Base-by-base conservation (phyloP, 1,284 basidiomycete genomes). In the Ceratobasidium sp. region DNA sequence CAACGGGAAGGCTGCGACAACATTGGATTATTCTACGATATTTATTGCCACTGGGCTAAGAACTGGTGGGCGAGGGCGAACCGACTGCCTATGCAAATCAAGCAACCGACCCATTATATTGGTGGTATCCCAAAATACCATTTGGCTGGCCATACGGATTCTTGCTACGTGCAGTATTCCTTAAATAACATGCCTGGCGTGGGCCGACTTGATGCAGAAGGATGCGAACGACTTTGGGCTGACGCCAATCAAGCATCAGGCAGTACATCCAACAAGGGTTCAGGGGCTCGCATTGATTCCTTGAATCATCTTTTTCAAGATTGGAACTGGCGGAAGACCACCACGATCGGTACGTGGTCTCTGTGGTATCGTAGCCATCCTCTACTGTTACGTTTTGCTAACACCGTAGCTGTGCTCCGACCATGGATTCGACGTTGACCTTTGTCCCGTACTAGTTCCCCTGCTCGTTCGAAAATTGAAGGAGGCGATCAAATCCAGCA, bases 111-210 rank as follows among this genome's bases (percentile, higher is more conserved):
- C 16, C n/a, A 64, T n/a, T 54, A 52, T 16, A 38, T 54, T 41
- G 71, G 59, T 12, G 71, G 44, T 2, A 33, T 74, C 23, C 71
- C 71, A 0, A 74, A 74, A 23, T 74, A 33, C 23, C 71, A 74
- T 54, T 3, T 64, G 14, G 46, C 27, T 50, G 71, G 71, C 2
- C 71, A 74, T 44, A n/a, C 27, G 1, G 59, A 65, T 5, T 10
- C 20, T 4, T 74, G 71, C 33, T 54, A 30, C 27, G 48, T 38
- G 0, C 33, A 10, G 33, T 52, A 35, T 41, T 74, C 59, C 20
- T n/a, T 74, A 1, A 74, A 74, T 33, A 46, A 52, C 33, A 64
- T 52, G 48, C 8, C 6, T 1, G 38, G 35, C 10, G 48, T 65
- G 12, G 71, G 71, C 4, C 59, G 71, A 10, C 46, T 74, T 1